Conservation (phyloP, 495 filamentous ascomycete genomes). For the Neurospora sp. region DNA sequence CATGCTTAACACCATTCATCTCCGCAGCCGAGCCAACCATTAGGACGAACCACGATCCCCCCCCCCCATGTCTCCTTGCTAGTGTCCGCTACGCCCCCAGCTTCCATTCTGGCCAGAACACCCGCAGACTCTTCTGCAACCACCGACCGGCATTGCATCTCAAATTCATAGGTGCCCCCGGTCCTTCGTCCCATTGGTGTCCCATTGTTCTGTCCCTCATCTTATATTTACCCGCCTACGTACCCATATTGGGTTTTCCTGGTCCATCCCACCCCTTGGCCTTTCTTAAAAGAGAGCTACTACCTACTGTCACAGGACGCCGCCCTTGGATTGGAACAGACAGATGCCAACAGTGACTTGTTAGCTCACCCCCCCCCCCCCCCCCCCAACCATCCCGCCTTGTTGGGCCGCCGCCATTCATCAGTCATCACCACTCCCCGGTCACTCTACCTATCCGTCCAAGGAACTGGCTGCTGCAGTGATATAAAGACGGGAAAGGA, state of each 20-base stretch:
- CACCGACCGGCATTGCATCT: constrained; percentile 21
- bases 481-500: neutral
- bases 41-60: neutral
- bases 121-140: neutral
- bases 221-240: constrained; percentile 23
- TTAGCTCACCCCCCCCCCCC: neutral
- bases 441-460: neutral
- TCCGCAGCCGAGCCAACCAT: neutral
- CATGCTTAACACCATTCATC: neutral
- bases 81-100: neutral
- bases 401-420: neutral
- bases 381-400: neutral
- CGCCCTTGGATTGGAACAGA: neutral
- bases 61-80: neutral
- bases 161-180: constrained; percentile 14
- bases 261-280: neutral
- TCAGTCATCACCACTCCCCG: neutral
- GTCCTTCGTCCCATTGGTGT: constrained; percentile 20
- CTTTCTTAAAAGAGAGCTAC: neutral
- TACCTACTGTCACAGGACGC: neutral
- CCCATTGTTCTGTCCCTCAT: constrained; percentile 10
- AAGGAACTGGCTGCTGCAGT: neutral
- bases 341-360: neutral
- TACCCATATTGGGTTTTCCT: constrained; percentile 19
- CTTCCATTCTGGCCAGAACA: neutral